Percentiles rank a stretch among this genome's conserved stretches.
Evolutionary conservation across 75 land plant species (phyloP).

Genomic region (Sequoiadendron giganteum): DNA sequence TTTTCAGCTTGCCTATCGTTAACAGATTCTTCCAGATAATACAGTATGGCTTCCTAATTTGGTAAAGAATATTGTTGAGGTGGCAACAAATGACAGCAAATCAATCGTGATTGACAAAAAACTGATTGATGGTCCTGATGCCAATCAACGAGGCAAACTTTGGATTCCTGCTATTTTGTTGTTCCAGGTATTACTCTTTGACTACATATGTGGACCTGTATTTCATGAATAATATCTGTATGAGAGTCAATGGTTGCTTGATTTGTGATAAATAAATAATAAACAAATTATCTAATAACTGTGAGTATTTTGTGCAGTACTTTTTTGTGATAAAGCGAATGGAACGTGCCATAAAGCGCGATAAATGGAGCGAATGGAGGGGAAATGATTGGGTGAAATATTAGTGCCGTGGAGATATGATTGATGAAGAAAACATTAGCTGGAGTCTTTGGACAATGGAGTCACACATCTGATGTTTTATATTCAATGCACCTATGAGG

Average conservation of each 20-base stretch:
- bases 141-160: constrained; percentile 67
- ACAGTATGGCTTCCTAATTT: constrained; percentile 80
- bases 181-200: constrained; percentile 53
- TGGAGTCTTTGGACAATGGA: not conserved
- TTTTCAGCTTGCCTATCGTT: not conserved
- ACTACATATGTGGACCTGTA: not conserved
- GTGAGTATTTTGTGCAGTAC: constrained; percentile 43
- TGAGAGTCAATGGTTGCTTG: not conserved
- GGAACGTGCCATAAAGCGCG: constrained; percentile 40
- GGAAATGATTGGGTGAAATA: not conserved
- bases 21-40: constrained; percentile 87
- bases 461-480: not conserved
- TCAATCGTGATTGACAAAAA: constrained; percentile 77
- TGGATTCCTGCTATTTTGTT: constrained; percentile 61
- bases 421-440: not conserved
- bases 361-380: constrained; percentile 6
- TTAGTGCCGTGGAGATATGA: not conserved
- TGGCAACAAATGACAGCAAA: constrained; percentile 61
- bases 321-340: constrained; percentile 62
- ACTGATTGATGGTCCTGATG: constrained; percentile 83
- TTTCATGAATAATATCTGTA: not conserved
- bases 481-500: not conserved
- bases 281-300: not conserved
- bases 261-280: not conserved
- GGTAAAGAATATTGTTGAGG: constrained; percentile 62